Percentiles rank a stretch among this genome's conserved stretches.
Evolutionary conservation across 2,329 filamentous ascomycete genomes (phyloP).

Genomic region (Trichocomaceae sp.): DNA sequence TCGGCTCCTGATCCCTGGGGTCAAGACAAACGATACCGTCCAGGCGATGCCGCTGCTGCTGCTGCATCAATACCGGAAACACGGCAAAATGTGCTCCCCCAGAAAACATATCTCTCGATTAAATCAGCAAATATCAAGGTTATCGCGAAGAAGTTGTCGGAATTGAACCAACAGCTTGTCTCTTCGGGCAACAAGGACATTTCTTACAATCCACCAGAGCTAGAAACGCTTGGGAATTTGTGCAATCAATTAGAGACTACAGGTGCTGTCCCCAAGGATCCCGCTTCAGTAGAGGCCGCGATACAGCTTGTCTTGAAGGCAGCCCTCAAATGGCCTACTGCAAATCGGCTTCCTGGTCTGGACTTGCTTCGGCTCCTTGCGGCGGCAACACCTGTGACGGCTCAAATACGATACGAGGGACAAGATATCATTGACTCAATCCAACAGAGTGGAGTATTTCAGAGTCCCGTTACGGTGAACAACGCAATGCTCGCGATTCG

Average conservation of each 20-base stretch:
- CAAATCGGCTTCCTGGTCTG: conserved; percentile 73
- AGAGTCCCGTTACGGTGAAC: conserved; percentile 62
- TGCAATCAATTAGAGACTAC: conserved; percentile 56
- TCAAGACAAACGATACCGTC: conserved; percentile 69
- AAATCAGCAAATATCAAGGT: conserved; percentile 62
- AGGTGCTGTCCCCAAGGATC: conserved; percentile 31
- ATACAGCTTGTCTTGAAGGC: conserved; percentile 64
- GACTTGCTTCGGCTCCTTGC: conserved; percentile 82
- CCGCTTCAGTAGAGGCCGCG: conserved; percentile 46
- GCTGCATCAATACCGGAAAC: conserved; percentile 18
- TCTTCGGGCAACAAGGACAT: conserved; percentile 64
- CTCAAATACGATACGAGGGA: conserved; percentile 50
- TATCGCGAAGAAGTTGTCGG: conserved; percentile 68
- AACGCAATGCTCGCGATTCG: conserved; percentile 82
- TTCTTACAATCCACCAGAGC: conserved; percentile 65
- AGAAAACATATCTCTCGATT: conserved; percentile 72
- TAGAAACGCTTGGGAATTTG: conserved; percentile 56
- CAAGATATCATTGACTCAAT: conserved; percentile 58
- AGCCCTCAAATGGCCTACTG: conserved; percentile 70
- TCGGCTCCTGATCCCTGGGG: conserved; percentile 65
- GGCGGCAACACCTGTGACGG: conserved; percentile 58
- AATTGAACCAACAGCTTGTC: conserved; percentile 64
- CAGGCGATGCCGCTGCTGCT: conserved; percentile 53
- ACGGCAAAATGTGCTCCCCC: conserved; percentile 61
- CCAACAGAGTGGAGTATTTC: conserved; percentile 52